Percentiles rank a stretch among this genome's conserved stretches.
Evolutionary conservation across 129 eudicot species (phyloP).

Genomic region (Glebionis coronaria): DNA sequence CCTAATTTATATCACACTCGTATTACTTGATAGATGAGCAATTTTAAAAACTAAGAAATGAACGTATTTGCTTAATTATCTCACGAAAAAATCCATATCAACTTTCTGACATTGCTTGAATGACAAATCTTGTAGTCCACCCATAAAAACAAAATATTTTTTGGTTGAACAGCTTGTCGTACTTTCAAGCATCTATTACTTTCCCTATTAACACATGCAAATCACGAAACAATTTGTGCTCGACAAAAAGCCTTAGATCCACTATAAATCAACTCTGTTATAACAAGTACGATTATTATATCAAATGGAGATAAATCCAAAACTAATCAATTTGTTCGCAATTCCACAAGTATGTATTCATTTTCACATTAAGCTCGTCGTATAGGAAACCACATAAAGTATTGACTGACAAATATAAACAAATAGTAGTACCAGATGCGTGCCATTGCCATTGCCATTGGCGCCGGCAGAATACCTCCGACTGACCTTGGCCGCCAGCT

Average conservation of each 20-base stretch:
- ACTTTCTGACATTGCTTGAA: too few relatives aligned
- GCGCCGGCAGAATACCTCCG: conserved; percentile 77
- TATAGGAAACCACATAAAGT: conserved; percentile 1
- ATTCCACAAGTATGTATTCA: too few relatives aligned
- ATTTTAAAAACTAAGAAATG: not conserved
- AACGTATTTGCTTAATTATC: not conserved
- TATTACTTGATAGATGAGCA: too few relatives aligned
- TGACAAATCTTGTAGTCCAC: too few relatives aligned
- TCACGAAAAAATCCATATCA: not conserved
- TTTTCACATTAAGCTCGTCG: not conserved
- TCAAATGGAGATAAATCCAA: conserved; percentile 1
- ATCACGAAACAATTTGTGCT: not conserved
- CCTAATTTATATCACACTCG: too few relatives aligned
- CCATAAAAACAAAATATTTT: not conserved
- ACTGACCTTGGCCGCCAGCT: conserved; percentile 79
- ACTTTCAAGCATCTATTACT: conserved; percentile 16
- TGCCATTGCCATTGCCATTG: conserved; percentile 60
- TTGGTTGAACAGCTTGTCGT: not conserved
- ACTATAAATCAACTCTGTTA: not conserved
- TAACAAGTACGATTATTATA: not conserved
- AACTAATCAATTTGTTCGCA: conserved; percentile 14
- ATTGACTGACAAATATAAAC: conserved; percentile 12
- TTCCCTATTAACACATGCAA: conserved; percentile 3
- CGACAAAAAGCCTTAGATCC: conserved; percentile 16
- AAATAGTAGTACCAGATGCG: conserved; percentile 58